Conservation (phyloP, 2,329 filamentous ascomycete genomes). For the Colletotrichum camelliae region DNA sequence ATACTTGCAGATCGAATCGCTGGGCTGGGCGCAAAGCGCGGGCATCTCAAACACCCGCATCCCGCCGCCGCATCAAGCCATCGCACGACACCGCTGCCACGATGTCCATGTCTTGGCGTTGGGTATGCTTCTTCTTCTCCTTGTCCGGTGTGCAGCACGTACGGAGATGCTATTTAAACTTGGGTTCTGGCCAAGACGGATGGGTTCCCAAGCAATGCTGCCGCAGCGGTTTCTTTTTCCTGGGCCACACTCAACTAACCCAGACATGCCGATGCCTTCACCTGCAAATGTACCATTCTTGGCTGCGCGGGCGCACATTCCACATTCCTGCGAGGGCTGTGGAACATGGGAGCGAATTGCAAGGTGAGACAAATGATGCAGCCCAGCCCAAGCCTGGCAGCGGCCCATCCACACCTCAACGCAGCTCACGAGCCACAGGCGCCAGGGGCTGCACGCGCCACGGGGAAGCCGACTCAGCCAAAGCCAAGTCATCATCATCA, state of each 20-base stretch:
- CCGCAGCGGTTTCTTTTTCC: not conserved
- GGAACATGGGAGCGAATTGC: conserved; percentile 17
- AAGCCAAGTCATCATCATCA: conserved; percentile 14
- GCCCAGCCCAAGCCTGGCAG: conserved; percentile 14
- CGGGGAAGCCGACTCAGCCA: conserved; percentile 17
- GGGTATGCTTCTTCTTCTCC: not conserved
- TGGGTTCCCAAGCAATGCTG: not conserved
- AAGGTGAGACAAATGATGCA: conserved; percentile 21
- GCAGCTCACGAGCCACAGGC: conserved; percentile 13
- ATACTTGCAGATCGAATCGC: conserved; percentile 14
- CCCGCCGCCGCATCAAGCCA: conserved; percentile 2
- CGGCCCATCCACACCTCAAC: conserved; percentile 2
- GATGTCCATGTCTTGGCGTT: conserved; percentile 7
- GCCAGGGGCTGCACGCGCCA: conserved; percentile 16
- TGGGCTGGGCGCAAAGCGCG: conserved; percentile 6
- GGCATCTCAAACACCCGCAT: conserved; percentile 16
- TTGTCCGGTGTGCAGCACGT: not conserved
- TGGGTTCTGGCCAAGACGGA: not conserved
- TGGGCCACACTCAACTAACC: not conserved
- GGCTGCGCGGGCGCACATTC: conserved; percentile 13
- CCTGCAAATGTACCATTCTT: not conserved
- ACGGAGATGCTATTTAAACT: not conserved
- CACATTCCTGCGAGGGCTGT: conserved; percentile 9
- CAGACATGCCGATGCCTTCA: not conserved
- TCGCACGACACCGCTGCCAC: conserved; percentile 6